Base-by-base conservation (phyloP, 202 grass and related monocot species). In the Schoenoplectus tabernaemontani region DNA sequence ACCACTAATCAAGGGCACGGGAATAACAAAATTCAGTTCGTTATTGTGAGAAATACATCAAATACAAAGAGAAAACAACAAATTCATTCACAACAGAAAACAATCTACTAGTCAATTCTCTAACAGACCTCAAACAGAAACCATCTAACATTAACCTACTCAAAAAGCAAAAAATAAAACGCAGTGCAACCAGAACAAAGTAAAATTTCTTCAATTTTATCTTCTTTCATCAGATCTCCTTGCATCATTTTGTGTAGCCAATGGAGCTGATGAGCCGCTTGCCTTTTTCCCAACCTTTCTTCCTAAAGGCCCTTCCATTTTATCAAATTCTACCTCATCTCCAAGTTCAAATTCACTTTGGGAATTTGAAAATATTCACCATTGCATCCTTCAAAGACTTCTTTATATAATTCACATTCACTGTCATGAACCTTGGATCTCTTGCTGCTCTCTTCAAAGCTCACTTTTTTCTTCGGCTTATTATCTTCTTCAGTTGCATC, bases 361-460 rank as follows among this genome's bases (percentile, higher is more conserved):
- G 78, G 59, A 33, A 65, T 19, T 80, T 80, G 58, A 51, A 62
- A 79, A 79, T 39, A 37, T 64, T 64, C 38, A 47, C 78, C 78
- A 20, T 3, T 11, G 30, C 0, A 8, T 33, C 70, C 16, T 53
- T 53, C 70, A 74, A 74, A 54, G 24, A 9, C 70, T 33, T 74
- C 70, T 54, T 34, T 74, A 74, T 43, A 44, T 13, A 74, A 74
- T 74, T 53, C 46, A 10, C 2, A 23, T 50, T 33, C 42, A 20
- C 44, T 53, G 7, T 34, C 33, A 10, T 46, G 30, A 65, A 22
- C 11, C 24, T 44, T 65, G 44, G 42, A 44, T 80, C 60, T 65
- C 23, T 64, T 50, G 78, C 24, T 34, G 23, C 39, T 53, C 24
- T 80, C 78, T 28, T 80, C 59, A 48, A n/a, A n/a, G n/a, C 78